Evolutionary conservation across 768 basidiomycete genomes (phyloP).

Genomic region (Leccinum incarnatum): DNA sequence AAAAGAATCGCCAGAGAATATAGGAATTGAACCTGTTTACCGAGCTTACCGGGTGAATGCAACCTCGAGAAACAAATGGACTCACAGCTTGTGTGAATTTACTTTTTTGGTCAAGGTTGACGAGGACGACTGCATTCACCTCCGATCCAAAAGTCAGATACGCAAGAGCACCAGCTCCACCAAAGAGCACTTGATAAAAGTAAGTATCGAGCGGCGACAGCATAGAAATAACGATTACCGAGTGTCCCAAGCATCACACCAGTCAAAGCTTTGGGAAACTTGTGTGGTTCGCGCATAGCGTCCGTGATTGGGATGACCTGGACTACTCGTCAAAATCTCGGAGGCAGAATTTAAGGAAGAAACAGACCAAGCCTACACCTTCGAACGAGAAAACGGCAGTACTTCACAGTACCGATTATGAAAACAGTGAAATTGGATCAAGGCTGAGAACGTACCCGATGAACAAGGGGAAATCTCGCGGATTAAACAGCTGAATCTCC

Average conservation of each 20-base stretch:
- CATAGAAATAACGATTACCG: slow-evolving; percentile 38
- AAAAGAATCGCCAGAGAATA: slow-evolving; percentile 92
- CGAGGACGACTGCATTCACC: slow-evolving; percentile 90
- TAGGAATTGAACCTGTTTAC: slow-evolving; percentile 67
- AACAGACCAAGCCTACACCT: slow-evolving; percentile 83
- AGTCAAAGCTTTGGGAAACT: slow-evolving; percentile 85
- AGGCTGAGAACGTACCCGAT: slow-evolving; percentile 65
- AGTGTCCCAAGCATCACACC: slow-evolving; percentile 89
- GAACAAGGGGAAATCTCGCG: slow-evolving; percentile 84
- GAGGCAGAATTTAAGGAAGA: background rate
- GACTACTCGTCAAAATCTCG: slow-evolving; percentile 3
- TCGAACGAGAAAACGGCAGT: slow-evolving; percentile 99
- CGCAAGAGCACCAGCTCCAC: slow-evolving; percentile 81
- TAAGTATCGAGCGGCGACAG: slow-evolving; percentile 4
- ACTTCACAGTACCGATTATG: slow-evolving; percentile 37
- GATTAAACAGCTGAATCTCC: slow-evolving; percentile 83
- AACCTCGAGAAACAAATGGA: slow-evolving; percentile 23
- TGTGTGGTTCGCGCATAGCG: slow-evolving; percentile 92
- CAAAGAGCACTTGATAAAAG: slow-evolving; percentile 64
- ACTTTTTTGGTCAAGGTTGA: slow-evolving; percentile 83
- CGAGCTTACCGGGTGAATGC: background rate
- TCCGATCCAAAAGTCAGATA: slow-evolving; percentile 87
- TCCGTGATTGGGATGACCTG: slow-evolving; percentile 95
- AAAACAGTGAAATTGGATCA: background rate
- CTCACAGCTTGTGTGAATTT: slow-evolving; percentile 85